Base-by-base conservation (phyloP, 306 rosid species). In the Betula pendula region DNA sequence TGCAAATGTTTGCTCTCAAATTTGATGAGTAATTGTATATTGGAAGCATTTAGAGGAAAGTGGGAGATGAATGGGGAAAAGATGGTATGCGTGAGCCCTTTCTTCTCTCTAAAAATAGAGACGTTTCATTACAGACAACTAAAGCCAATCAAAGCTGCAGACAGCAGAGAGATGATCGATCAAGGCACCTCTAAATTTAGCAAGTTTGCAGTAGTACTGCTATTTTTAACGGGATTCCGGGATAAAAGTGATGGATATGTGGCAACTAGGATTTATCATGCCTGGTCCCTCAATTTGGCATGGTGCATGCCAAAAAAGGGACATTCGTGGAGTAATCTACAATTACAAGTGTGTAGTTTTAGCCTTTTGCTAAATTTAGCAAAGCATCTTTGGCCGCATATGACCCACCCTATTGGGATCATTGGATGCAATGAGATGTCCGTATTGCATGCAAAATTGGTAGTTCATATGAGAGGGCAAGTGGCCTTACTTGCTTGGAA, bases 1-100 rank as follows among this genome's bases (percentile, higher is more conserved):
- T 66, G 17, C 71, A 45, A 42, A 22, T 16, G 15, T 67, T 63
- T 68, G 33, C 44, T 75, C 27, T 68, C 74, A 35, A 55, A 59
- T 70, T 59, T 59, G 29, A 58, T 71, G 51, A 15, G 56, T 38
- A 19, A 22, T 11, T 52, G 5, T 69, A 62, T 52, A 56, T 31
- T 44, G 27, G 69, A 55, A 74, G 70, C 44, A 56, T 69, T 24
- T 8, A 55, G 79, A 70, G 84, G 69, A 58, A 79, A 62, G 27
- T 76, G 19, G 71, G 81, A 81, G 55, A 78, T 52, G 72, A 50
- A 55, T 77, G 60, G 82, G 84, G 78, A 71, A 84, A 52, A 76
- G 77, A 31, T 50, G 70, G 56, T 67, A 29, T 45, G 83, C 85
- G 51, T 72, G 85, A 81, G 72, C 49, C 11, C 44, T 29, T 8